Conservation (phyloP, 2,329 filamentous ascomycete species). For the Bimuria novae-zelandiae region DNA sequence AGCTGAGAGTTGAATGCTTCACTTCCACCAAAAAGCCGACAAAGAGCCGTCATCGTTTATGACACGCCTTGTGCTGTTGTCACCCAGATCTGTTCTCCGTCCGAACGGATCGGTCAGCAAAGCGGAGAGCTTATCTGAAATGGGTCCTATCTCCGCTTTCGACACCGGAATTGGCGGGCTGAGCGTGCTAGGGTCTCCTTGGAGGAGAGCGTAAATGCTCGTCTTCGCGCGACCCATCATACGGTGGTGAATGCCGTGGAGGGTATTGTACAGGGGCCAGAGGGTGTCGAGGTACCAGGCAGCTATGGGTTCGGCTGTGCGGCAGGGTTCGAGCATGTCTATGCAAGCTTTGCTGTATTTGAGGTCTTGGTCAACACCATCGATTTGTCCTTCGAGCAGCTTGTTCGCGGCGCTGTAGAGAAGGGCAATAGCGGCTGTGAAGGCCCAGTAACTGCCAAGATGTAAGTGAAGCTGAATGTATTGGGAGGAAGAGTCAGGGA, state of each 20-base stretch:
- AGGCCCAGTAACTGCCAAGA: constrained; percentile 40
- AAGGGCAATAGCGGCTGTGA: constrained; percentile 41
- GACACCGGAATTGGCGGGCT: constrained; percentile 37
- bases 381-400: constrained; percentile 37
- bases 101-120: constrained; percentile 45
- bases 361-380: constrained; percentile 40
- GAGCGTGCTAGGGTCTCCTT: constrained; percentile 28
- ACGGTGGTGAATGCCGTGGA: constrained; percentile 39
- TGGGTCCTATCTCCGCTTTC: constrained; percentile 40
- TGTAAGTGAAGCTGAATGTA: not conserved
- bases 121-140: constrained; percentile 40
- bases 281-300: constrained; percentile 38
- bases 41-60: constrained; percentile 39
- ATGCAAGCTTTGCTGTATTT: constrained; percentile 41
- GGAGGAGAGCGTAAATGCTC: constrained; percentile 40
- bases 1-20: constrained; percentile 9
- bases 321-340: constrained; percentile 41
- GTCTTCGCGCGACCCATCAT: constrained; percentile 39
- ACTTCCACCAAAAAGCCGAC: constrained; percentile 43
- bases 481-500: too few relatives aligned
- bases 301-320: constrained; percentile 39
- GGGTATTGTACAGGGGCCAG: constrained; percentile 40
- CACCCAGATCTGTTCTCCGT: constrained; percentile 31
- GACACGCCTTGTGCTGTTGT: constrained; percentile 34
- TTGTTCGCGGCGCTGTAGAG: constrained; percentile 42